A percentile compares a stretch with the other conserved stretches of the same genome.
phyloP scores from a whole-genome alignment of 192 early-diverging fungal species.

The Thamnidium elegans region DNA sequence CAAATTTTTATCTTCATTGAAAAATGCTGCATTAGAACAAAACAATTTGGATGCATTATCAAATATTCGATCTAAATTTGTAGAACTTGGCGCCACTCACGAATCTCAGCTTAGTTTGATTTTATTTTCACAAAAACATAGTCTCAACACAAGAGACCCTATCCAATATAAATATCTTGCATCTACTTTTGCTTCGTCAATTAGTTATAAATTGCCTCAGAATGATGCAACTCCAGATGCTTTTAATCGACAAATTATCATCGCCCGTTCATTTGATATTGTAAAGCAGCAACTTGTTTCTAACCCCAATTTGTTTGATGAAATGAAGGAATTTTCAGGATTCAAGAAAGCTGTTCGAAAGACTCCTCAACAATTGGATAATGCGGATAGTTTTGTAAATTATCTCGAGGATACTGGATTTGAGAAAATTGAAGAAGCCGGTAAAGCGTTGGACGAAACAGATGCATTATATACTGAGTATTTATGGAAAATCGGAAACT shows the following conservation, averaged over 20 bases:
- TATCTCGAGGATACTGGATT: conserved; percentile 7
- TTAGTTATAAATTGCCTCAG: too few relatives aligned
- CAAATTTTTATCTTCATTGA: conserved; percentile 40
- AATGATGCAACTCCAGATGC: too few relatives aligned
- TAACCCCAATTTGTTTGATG: background rate
- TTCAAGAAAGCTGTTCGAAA: background rate
- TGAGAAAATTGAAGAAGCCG: background rate
- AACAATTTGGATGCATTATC: conserved; percentile 15
- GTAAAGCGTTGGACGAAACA: background rate
- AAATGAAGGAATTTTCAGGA: background rate
- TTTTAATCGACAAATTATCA: too few relatives aligned
- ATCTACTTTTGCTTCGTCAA: too few relatives aligned
- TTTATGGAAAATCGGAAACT: conserved; percentile 38
- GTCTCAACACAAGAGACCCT: too few relatives aligned
- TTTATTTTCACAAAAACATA: too few relatives aligned
- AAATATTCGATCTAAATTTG: too few relatives aligned
- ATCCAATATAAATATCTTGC: too few relatives aligned
- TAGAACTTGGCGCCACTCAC: too few relatives aligned
- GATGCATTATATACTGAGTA: conserved; percentile 17
- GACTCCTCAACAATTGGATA: background rate
- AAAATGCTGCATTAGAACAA: conserved; percentile 59
- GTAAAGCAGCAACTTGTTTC: too few relatives aligned
- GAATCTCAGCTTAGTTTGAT: too few relatives aligned
- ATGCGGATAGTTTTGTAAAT: background rate
- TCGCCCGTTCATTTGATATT: too few relatives aligned